Evolutionary conservation across 345 rosid genomes (phyloP).

Genomic region (Salix exigua): DNA sequence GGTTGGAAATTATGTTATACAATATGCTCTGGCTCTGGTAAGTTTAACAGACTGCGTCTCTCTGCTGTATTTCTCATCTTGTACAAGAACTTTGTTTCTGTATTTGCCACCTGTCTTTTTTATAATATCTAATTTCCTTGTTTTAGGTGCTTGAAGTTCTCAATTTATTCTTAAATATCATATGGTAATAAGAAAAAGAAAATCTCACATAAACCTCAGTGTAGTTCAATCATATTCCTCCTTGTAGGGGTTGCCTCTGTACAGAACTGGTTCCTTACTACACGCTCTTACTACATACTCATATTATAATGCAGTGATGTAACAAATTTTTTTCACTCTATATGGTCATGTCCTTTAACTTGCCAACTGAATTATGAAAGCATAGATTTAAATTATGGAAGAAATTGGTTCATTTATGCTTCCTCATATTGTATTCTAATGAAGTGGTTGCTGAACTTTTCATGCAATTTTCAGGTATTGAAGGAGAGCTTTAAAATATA

Average conservation of each 20-base stretch:
- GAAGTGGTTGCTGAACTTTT: slow-evolving; percentile 5
- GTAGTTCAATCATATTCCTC: background rate
- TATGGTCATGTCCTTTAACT: background rate
- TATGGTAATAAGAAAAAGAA: background rate
- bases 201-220: background rate
- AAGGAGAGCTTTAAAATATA: slow-evolving; percentile 98
- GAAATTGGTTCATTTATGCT: background rate
- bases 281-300: background rate
- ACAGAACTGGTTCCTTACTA: background rate
- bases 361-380: background rate
- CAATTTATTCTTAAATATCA: background rate
- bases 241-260: background rate
- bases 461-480: slow-evolving; percentile 61
- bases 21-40: slow-evolving; percentile 96
- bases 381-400: background rate
- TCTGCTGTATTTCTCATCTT: background rate
- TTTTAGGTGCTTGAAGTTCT: background rate
- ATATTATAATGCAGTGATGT: background rate
- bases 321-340: background rate
- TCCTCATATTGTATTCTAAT: background rate
- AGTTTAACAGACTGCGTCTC: background rate
- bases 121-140: background rate
- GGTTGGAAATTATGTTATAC: slow-evolving; percentile 74
- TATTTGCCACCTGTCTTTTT: background rate
- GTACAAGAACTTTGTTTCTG: background rate